Evolutionary conservation across 495 filamentous ascomycete genomes (phyloP), one percentile per base, ranked within the genome.

Genomic region (Penicillium turbatum): DNA sequence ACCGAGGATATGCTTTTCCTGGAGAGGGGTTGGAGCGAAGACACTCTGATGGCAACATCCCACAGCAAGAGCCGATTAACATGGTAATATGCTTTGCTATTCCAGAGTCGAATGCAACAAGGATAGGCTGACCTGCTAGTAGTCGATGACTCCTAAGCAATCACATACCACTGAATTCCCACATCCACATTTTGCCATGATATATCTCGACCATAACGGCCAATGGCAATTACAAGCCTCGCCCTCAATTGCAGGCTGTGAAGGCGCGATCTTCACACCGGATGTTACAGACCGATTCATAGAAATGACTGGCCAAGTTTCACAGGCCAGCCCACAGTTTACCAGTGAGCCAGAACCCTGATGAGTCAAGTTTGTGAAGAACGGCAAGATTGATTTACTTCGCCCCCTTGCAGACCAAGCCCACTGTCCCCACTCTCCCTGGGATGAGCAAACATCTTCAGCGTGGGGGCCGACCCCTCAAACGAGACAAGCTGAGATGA

Each of bases 201-300:
- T 76, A 39, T 76, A 69, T 44, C 59, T 73, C 21, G 68, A 76
- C 46, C 63, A 68, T 13, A 66, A 70, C 50, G 72, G 73, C 6
- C 58, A 73, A 29, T 53, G 69, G 31, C 63, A 66, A 34, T 46
- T 69, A 0, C 62, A 71, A 26, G 59, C 62, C 15, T 75, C 73
- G 0, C 55, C 64, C 3, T 74, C 71, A 40, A 65, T 76, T 19
- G 61, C 65, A 12, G 70, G 67, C 11, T 69, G 62, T 39, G 70
- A 66, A 29, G 66, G 64, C 7, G 55, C 59, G 0, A 70, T 76
- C 15, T 76, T 76, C 59, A 74, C 71, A 1, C 64, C 68, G 0
- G 71, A 75, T 9, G 67, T 74, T 27, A 67, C 63, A 44, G 66
- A 69, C 35, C 59, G 63, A 16, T 76, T 76, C 38, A 46, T 73